phyloP scores from a whole-genome alignment of 768 basidiomycete species.

The Termitomyces sp. region DNA sequence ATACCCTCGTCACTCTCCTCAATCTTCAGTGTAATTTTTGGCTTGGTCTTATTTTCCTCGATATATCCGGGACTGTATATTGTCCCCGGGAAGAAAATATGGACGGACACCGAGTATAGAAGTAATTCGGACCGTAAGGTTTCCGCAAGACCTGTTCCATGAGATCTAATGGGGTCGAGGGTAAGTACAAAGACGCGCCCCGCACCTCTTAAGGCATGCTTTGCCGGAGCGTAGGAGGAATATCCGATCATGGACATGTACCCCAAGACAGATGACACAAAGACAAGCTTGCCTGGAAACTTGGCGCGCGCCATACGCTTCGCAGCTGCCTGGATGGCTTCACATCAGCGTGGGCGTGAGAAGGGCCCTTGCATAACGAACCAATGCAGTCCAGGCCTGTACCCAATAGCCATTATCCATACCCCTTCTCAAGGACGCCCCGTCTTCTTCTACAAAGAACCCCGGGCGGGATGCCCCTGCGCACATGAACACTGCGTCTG shows the following conservation, averaged over 20 bases:
- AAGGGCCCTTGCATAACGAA: slow-evolving; percentile 35
- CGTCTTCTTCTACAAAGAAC: slow-evolving; percentile 70
- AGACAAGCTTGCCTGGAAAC: slow-evolving; percentile 65
- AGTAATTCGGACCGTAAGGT: slow-evolving; percentile 78
- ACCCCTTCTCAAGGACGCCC: slow-evolving; percentile 48
- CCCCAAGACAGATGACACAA: slow-evolving; percentile 76
- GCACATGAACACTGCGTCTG: slow-evolving; percentile 78
- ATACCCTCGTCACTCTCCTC: slow-evolving; percentile 70
- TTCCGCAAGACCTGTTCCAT: slow-evolving; percentile 70
- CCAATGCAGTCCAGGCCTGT: slow-evolving; percentile 55
- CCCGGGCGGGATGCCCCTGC: slow-evolving; percentile 72
- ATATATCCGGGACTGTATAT: slow-evolving; percentile 78
- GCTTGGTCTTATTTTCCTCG: slow-evolving; percentile 76
- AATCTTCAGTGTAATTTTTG: slow-evolving; percentile 69
- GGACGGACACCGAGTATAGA: slow-evolving; percentile 74
- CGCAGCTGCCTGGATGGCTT: slow-evolving; percentile 55
- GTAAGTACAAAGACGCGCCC: slow-evolving; percentile 7
- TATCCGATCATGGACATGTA: slow-evolving; percentile 80
- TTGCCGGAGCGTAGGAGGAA: slow-evolving; percentile 77
- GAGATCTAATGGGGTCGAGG: background rate
- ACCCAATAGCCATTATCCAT: slow-evolving; percentile 46
- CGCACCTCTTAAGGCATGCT: slow-evolving; percentile 81
- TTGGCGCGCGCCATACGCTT: slow-evolving; percentile 60
- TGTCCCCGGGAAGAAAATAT: slow-evolving; percentile 81
- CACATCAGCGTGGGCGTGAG: slow-evolving; percentile 22